phyloP scores from a whole-genome alignment of 2,329 filamentous ascomycete genomes.

The Colletotrichum noveboracense region DNA sequence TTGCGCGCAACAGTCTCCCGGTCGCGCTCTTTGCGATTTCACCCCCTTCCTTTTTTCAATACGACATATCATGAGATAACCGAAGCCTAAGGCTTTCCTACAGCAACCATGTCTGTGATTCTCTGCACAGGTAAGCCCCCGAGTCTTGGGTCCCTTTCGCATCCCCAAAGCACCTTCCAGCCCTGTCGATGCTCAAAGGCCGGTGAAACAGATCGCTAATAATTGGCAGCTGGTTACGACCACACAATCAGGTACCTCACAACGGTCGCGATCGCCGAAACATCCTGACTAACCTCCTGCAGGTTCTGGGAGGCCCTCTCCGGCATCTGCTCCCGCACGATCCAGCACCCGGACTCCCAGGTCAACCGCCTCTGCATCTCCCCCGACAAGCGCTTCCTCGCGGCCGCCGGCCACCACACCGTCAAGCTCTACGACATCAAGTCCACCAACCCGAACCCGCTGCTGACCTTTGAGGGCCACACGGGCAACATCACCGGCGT shows the following conservation, averaged over 20 bases:
- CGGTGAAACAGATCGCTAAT: background rate
- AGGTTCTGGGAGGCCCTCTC: slow-evolving; percentile 99
- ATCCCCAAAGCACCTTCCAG: background rate
- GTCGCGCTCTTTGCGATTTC: background rate
- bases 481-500: slow-evolving; percentile 96
- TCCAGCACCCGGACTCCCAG: slow-evolving; percentile 97
- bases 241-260: slow-evolving; percentile 62
- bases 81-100: background rate
- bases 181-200: background rate
- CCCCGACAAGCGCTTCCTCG: slow-evolving; percentile 94
- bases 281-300: slow-evolving; percentile 11
- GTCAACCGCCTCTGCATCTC: slow-evolving; percentile 98
- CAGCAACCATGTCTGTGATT: slow-evolving; percentile 61
- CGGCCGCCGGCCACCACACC: slow-evolving; percentile 78
- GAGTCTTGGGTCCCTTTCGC: background rate
- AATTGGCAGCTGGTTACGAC: slow-evolving; percentile 61
- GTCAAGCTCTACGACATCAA: slow-evolving; percentile 99
- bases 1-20: background rate
- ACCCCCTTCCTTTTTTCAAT: background rate
- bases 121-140: slow-evolving; percentile 61
- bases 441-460: slow-evolving; percentile 92
- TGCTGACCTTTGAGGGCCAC: slow-evolving; percentile 95
- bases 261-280: background rate
- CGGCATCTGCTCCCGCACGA: slow-evolving; percentile 96
- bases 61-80: slow-evolving; percentile 20